Conservation (phyloP, 2,329 filamentous ascomycete genomes). For the Calycina herbarum region DNA sequence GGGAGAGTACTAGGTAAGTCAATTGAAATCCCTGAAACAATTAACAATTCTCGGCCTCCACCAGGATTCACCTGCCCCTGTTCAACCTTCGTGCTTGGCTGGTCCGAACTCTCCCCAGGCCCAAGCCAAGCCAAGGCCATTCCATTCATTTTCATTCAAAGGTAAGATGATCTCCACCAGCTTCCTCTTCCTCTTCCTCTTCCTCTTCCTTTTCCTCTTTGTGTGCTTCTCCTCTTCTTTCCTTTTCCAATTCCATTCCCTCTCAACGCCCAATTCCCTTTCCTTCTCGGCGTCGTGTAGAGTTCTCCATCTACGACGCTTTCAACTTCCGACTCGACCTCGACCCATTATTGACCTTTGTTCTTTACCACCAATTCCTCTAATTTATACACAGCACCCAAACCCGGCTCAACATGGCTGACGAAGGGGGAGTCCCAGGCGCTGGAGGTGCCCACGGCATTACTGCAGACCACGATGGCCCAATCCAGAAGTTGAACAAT, state of each 20-base stretch:
- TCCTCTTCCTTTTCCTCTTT: background rate
- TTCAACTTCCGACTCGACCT: background rate
- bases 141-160: too few species aligned
- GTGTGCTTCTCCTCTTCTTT: background rate
- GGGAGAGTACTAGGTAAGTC: too few species aligned
- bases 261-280: background rate
- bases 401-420: slow-evolving; percentile 21
- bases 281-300: background rate
- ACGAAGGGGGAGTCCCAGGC: slow-evolving; percentile 18
- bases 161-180: background rate
- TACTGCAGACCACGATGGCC: background rate
- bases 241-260: background rate
- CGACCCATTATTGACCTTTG: background rate
- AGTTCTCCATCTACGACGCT: background rate
- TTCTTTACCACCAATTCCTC: background rate
- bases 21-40: too few species aligned
- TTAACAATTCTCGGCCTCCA: too few species aligned
- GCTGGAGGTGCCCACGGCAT: background rate
- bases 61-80: too few species aligned
- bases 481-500: slow-evolving; percentile 5
- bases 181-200: background rate
- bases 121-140: too few species aligned
- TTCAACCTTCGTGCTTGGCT: too few species aligned
- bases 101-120: too few species aligned
- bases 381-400: slow-evolving; percentile 1